Percentiles rank a stretch among this genome's conserved stretches.
These are phyloP conservation scores for Tuber aestivum DNA, from an alignment of 495 filamentous ascomycete species.

Conservation along the genomic window DNA sequence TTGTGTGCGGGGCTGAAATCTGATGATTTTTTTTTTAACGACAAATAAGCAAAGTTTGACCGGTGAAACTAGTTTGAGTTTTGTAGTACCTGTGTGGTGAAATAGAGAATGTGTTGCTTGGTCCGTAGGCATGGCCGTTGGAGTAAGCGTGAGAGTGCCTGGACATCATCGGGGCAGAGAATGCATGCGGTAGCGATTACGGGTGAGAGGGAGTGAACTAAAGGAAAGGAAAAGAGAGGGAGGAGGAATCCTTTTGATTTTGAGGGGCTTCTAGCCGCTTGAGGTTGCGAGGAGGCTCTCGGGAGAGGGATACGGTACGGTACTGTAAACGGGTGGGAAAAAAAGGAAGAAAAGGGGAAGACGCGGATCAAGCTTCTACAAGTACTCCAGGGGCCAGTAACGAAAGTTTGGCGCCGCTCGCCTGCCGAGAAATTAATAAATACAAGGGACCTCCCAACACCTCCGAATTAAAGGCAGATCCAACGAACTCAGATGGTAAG, in stretches of 20 bases:
- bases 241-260: not conserved
- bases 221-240: not conserved
- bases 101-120: conserved; percentile 66
- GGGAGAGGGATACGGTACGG: not conserved
- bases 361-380: not conserved
- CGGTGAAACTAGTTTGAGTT: conserved; percentile 8
- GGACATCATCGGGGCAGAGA: conserved; percentile 39
- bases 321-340: not conserved
- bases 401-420: not conserved
- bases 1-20: conserved; percentile 82
- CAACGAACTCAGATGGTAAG: not conserved
- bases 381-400: not conserved
- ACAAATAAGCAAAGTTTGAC: conserved; percentile 15
- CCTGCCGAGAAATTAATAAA: not conserved
- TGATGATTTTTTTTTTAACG: conserved; percentile 41
- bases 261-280: not conserved
- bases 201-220: not conserved
- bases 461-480: not conserved
- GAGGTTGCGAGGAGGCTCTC: conserved; percentile 1
- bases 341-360: conserved; percentile 2
- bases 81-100: conserved; percentile 72
- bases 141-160: conserved; percentile 56
- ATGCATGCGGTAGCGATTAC: conserved; percentile 26
- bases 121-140: conserved; percentile 70
- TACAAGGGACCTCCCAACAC: not conserved